Conservation (phyloP, 2,329 filamentous ascomycete genomes). For the Diplocarpon mali region DNA sequence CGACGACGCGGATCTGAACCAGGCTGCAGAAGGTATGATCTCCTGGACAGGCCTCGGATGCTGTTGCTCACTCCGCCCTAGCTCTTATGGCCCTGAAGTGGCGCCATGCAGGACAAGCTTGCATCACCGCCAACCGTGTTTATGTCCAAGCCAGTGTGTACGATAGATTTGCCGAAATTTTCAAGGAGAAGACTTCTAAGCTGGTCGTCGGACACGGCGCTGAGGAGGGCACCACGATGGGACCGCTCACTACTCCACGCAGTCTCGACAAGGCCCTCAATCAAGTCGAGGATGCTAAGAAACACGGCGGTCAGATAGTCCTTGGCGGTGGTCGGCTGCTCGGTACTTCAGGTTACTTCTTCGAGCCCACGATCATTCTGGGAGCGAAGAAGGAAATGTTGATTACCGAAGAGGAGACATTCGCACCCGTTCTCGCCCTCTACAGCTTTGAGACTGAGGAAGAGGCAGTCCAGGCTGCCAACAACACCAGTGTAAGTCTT, state of each 20-base stretch:
- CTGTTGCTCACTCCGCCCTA: background rate
- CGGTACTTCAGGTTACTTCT: slow-evolving; percentile 49
- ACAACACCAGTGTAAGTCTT: slow-evolving; percentile 37
- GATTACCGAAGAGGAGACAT: slow-evolving; percentile 49
- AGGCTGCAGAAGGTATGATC: slow-evolving; percentile 36
- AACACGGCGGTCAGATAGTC: slow-evolving; percentile 51
- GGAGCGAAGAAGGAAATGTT: slow-evolving; percentile 48
- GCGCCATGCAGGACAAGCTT: slow-evolving; percentile 52
- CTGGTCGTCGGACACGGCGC: slow-evolving; percentile 53
- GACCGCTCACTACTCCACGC: slow-evolving; percentile 45
- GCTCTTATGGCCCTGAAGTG: slow-evolving; percentile 39
- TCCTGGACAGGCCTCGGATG: no score
- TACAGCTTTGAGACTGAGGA: slow-evolving; percentile 57
- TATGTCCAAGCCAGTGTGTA: slow-evolving; percentile 54
- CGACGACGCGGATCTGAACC: slow-evolving; percentile 50
- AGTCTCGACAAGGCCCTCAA: slow-evolving; percentile 43
- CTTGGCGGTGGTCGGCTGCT: slow-evolving; percentile 46
- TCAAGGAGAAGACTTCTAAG: slow-evolving; percentile 39
- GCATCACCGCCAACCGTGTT: slow-evolving; percentile 53
- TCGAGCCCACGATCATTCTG: slow-evolving; percentile 55
- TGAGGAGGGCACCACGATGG: slow-evolving; percentile 45
- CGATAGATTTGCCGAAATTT: slow-evolving; percentile 44
- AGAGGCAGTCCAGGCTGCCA: slow-evolving; percentile 47
- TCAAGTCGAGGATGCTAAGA: slow-evolving; percentile 54
- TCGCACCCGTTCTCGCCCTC: slow-evolving; percentile 52